Conservation (phyloP, 163 green algal species). For the Chlamydomonas reinhardtii region DNA sequence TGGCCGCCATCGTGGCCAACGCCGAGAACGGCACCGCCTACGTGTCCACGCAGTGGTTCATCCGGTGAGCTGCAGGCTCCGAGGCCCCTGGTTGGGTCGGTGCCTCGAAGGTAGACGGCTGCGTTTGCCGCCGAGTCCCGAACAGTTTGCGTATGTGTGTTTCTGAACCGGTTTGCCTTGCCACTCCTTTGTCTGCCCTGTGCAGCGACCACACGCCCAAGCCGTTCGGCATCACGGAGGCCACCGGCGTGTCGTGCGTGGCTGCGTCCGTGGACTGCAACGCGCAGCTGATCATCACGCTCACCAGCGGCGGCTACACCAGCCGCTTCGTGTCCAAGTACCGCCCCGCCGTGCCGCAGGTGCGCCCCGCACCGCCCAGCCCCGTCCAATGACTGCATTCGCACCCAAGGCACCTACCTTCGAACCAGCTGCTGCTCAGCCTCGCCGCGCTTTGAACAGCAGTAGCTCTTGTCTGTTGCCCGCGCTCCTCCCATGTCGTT, state of each 20-base stretch:
- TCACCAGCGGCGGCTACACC: slow-evolving; percentile 60
- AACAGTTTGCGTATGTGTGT: too few species aligned
- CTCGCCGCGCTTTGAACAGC: too few species aligned
- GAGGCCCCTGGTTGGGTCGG: too few species aligned
- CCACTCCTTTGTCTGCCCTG: too few species aligned
- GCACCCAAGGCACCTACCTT: too few species aligned
- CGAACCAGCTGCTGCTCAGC: too few species aligned
- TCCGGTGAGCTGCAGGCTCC: slow-evolving; percentile 25
- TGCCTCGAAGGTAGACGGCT: too few species aligned
- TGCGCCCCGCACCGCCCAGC: not conserved
- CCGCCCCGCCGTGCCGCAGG: slow-evolving; percentile 66
- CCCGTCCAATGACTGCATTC: too few species aligned
- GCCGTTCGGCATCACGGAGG: slow-evolving; percentile 71
- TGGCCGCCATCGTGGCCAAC: slow-evolving; percentile 76
- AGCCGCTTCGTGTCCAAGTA: slow-evolving; percentile 74
- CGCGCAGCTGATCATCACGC: slow-evolving; percentile 67
- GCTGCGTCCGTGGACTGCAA: slow-evolving; percentile 69
- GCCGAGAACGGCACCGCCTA: slow-evolving; percentile 74
- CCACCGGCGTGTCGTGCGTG: slow-evolving; percentile 57
- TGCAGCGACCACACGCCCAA: slow-evolving; percentile 70
- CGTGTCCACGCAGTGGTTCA: slow-evolving; percentile 66
- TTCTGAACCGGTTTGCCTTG: too few species aligned
- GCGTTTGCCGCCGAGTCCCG: too few species aligned
- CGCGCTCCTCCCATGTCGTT: too few species aligned
- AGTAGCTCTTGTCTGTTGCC: too few species aligned